These are phyloP conservation scores for Bruguiera hainesii DNA, from an alignment of 441 rosid genomes.

Conservation along the genomic window DNA sequence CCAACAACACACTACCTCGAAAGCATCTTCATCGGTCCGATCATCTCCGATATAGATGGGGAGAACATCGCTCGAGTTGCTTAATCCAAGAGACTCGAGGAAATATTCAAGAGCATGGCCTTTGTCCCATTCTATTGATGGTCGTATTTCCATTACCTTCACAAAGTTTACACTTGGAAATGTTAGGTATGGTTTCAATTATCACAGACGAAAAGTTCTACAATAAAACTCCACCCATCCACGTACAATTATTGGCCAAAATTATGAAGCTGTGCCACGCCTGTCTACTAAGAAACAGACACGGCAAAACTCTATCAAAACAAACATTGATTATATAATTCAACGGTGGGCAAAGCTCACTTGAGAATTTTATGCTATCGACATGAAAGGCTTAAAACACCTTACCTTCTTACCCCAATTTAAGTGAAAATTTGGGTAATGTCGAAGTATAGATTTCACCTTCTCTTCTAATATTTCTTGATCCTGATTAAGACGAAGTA, in stretches of 20 bases:
- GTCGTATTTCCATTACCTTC: constrained; percentile 84
- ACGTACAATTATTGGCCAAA: too few relatives aligned
- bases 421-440: constrained; percentile 68
- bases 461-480: constrained; percentile 32
- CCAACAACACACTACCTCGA: constrained; percentile 42
- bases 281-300: too few relatives aligned
- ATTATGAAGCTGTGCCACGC: too few relatives aligned
- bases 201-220: background rate
- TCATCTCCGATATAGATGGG: constrained; percentile 88
- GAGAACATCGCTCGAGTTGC: constrained; percentile 55
- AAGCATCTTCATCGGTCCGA: constrained; percentile 89
- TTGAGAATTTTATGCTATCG: too few relatives aligned
- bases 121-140: constrained; percentile 87
- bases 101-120: constrained; percentile 84
- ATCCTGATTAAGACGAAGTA: constrained; percentile 32
- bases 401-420: constrained; percentile 89
- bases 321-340: too few relatives aligned
- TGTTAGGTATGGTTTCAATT: too few relatives aligned
- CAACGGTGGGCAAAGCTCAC: too few relatives aligned
- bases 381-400: too few relatives aligned
- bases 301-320: too few relatives aligned
- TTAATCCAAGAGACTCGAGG: constrained; percentile 75
- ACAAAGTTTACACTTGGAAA: background rate
- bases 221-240: too few relatives aligned
- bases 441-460: constrained; percentile 45